These are phyloP conservation scores for Balansia obtecta DNA, from an alignment of 2,329 filamentous ascomycete genomes.

Conservation along the genomic window DNA sequence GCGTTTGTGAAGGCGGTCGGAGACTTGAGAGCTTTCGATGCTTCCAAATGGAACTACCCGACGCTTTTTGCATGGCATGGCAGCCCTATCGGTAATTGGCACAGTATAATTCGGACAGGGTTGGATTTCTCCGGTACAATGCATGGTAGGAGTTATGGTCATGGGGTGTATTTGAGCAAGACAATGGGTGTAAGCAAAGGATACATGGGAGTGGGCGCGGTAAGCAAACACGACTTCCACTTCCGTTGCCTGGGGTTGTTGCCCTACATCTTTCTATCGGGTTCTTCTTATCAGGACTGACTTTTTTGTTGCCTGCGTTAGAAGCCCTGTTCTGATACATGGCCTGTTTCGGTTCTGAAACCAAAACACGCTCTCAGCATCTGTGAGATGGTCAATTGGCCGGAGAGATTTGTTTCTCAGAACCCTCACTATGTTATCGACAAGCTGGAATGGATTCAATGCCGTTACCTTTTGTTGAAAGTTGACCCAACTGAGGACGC, in stretches of 20 bases:
- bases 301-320: not conserved
- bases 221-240: not conserved
- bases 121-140: conserved; percentile 53
- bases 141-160: conserved; percentile 59
- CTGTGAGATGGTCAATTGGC: conserved; percentile 74
- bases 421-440: conserved; percentile 58
- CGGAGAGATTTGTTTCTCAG: conserved; percentile 42
- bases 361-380: conserved; percentile 53
- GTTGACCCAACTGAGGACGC: conserved; percentile 9
- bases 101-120: conserved; percentile 75
- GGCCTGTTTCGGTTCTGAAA: conserved; percentile 56
- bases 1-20: conserved; percentile 55
- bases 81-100: conserved; percentile 67
- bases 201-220: not conserved
- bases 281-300: too few relatives aligned
- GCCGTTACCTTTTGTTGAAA: conserved; percentile 62
- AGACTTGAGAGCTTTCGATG: conserved; percentile 18
- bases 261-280: too few relatives aligned
- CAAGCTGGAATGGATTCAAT: conserved; percentile 78
- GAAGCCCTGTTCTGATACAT: conserved; percentile 19
- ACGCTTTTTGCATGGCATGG: conserved; percentile 85
- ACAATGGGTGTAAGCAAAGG: conserved; percentile 13
- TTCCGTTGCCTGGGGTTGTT: too few relatives aligned
- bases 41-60: conserved; percentile 33
- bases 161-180: conserved; percentile 72